Evolutionary conservation across 108 stramenopile species (phyloP).

Genomic region (Nitzschia putrida): DNA sequence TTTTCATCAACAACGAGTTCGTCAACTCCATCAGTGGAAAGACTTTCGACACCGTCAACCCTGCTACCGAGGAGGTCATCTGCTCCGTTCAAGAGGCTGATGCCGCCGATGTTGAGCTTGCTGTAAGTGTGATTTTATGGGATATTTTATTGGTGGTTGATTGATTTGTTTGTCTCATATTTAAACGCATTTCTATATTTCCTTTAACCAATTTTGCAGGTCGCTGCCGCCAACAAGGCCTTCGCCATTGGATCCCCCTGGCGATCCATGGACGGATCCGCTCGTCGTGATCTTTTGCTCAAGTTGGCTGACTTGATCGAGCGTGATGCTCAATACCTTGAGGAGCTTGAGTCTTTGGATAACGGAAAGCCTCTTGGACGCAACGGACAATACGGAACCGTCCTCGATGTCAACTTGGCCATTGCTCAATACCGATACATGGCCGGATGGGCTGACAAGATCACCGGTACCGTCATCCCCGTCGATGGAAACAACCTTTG

Average conservation of each 20-base stretch:
- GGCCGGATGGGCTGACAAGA: slow-evolving; percentile 64
- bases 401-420: slow-evolving; percentile 46
- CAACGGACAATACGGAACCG: slow-evolving; percentile 17
- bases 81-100: slow-evolving; percentile 38
- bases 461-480: slow-evolving; percentile 41
- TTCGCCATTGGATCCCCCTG: slow-evolving; percentile 42
- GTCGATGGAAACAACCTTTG: slow-evolving; percentile 37
- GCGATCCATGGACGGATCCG: slow-evolving; percentile 34
- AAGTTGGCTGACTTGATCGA: slow-evolving; percentile 48
- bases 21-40: slow-evolving; percentile 35
- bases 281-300: slow-evolving; percentile 34
- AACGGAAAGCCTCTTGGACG: slow-evolving; percentile 35
- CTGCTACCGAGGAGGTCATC: slow-evolving; percentile 47
- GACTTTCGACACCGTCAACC: slow-evolving; percentile 15
- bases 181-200: too few relatives aligned
- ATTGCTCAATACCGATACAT: slow-evolving; percentile 50
- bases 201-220: background rate
- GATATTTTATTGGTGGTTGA: background rate
- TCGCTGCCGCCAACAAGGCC: slow-evolving; percentile 34
- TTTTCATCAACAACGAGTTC: slow-evolving; percentile 54
- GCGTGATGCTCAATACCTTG: slow-evolving; percentile 30
- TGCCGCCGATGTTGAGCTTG: slow-evolving; percentile 34
- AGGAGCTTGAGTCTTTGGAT: slow-evolving; percentile 25
- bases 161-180: slow-evolving; percentile 2
- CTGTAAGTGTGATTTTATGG: slow-evolving; percentile 9